Conservation (phyloP, 805 yeast genomes). For the Ogataea angusta region DNA sequence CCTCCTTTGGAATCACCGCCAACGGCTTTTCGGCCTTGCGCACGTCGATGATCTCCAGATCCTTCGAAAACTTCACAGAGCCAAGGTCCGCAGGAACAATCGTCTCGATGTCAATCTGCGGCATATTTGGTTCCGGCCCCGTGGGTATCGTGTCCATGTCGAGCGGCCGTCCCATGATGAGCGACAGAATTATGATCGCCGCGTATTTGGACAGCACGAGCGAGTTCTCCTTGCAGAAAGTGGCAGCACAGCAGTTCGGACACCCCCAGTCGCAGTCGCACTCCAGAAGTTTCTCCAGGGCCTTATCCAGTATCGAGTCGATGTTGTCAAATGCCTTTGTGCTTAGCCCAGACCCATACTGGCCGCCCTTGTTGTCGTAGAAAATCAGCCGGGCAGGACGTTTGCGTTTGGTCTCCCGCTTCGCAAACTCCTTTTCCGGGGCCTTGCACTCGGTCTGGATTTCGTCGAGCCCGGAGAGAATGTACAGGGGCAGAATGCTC, state of each 20-base stretch:
- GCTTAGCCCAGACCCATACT: conserved; percentile 74
- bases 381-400: conserved; percentile 88
- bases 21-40: conserved; percentile 24
- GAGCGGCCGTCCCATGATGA: conserved; percentile 53
- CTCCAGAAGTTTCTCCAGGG: conserved; percentile 53
- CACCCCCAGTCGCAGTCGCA: conserved; percentile 74
- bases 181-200: conserved; percentile 63
- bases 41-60: conserved; percentile 53
- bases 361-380: conserved; percentile 81
- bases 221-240: conserved; percentile 76
- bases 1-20: conserved; percentile 20
- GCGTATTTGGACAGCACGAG: conserved; percentile 87
- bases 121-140: conserved; percentile 80
- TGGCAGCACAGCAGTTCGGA: conserved; percentile 82
- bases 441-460: conserved; percentile 94
- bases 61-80: conserved; percentile 56
- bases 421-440: conserved; percentile 92
- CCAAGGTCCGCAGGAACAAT: conserved; percentile 47
- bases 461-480: conserved; percentile 73
- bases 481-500: conserved; percentile 69
- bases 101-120: conserved; percentile 65
- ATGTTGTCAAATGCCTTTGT: conserved; percentile 77
- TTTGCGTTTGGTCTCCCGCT: conserved; percentile 61
- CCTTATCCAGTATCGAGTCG: conserved; percentile 59
- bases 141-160: conserved; percentile 49